Conservation (phyloP, 208 protist genomes). For the Spongospora subterranea region DNA sequence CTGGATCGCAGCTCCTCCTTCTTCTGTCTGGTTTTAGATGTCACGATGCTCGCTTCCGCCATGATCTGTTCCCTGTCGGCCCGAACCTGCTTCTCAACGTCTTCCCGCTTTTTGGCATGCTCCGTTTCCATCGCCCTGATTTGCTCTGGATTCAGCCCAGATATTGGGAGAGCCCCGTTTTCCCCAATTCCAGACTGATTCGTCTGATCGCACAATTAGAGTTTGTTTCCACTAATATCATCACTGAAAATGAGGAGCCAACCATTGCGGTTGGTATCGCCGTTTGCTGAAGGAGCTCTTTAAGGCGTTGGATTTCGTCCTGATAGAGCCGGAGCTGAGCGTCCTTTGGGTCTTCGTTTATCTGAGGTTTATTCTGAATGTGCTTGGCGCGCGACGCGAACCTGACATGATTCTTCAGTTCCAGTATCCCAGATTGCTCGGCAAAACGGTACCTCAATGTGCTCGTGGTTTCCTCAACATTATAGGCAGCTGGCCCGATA, state of each 20-base stretch:
- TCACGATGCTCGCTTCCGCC: not conserved
- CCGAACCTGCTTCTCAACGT: not conserved
- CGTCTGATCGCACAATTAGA: not conserved
- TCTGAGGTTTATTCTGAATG: constrained; percentile 84
- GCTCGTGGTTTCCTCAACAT: constrained; percentile 76
- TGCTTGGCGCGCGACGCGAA: constrained; percentile 79
- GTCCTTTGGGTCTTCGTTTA: constrained; percentile 85
- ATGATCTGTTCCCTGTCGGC: constrained; percentile 33
- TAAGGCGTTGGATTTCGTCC: constrained; percentile 72
- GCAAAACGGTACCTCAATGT: constrained; percentile 75
- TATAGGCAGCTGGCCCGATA: constrained; percentile 74
- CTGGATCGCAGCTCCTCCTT: constrained; percentile 13
- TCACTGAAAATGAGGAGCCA: not conserved
- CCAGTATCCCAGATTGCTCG: not conserved
- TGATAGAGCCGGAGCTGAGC: constrained; percentile 79
- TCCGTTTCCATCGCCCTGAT: not conserved
- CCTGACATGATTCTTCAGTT: constrained; percentile 22
- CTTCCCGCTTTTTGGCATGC: not conserved
- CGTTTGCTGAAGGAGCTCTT: constrained; percentile 18
- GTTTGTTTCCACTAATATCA: not conserved
- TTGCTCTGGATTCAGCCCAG: not conserved
- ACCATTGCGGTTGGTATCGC: not conserved
- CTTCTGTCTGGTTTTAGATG: not conserved
- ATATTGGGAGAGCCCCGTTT: not conserved
- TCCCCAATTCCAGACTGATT: not conserved